phyloP scores from a whole-genome alignment of 2,329 filamentous ascomycete species.

The Calonectria crousiana region DNA sequence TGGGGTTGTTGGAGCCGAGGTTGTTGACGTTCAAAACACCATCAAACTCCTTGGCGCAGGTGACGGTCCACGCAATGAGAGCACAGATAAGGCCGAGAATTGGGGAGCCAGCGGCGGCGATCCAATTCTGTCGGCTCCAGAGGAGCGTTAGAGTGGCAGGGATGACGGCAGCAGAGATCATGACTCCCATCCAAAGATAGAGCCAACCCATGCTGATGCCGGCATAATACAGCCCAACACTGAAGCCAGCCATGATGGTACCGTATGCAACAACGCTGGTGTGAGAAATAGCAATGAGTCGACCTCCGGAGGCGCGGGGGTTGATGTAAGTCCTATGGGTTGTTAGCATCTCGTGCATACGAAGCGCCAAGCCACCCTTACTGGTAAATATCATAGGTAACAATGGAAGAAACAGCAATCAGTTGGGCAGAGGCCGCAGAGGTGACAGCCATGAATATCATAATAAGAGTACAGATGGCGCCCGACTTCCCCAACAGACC shows the following conservation, averaged over 20 bases:
- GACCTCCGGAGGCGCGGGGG: neutral
- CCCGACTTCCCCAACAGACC: neutral
- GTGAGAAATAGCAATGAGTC: neutral
- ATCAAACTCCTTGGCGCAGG: neutral
- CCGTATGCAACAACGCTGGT: neutral
- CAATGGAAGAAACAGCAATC: neutral
- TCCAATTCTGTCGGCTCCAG: constrained; percentile 1
- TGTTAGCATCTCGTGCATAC: neutral
- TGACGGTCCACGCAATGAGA: neutral
- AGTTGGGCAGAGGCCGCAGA: neutral
- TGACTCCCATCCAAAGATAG: constrained; percentile 90
- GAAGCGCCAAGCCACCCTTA: neutral
- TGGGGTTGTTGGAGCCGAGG: neutral
- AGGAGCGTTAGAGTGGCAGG: constrained; percentile 81
- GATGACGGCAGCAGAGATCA: constrained; percentile 86
- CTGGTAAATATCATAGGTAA: constrained; percentile 1
- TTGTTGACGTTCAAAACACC: neutral
- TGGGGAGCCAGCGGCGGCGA: neutral
- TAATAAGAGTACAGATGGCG: neutral
- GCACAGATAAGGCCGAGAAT: constrained; percentile 1
- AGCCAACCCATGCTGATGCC: constrained; percentile 89
- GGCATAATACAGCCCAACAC: constrained; percentile 75
- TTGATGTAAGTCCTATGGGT: neutral
- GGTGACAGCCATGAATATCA: neutral
- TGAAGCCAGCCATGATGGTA: neutral